A percentile compares a stretch with the other conserved stretches of the same genome.
These are phyloP conservation scores for Salix caprea DNA, from an alignment of 345 rosid genomes.

Conservation along the genomic window DNA sequence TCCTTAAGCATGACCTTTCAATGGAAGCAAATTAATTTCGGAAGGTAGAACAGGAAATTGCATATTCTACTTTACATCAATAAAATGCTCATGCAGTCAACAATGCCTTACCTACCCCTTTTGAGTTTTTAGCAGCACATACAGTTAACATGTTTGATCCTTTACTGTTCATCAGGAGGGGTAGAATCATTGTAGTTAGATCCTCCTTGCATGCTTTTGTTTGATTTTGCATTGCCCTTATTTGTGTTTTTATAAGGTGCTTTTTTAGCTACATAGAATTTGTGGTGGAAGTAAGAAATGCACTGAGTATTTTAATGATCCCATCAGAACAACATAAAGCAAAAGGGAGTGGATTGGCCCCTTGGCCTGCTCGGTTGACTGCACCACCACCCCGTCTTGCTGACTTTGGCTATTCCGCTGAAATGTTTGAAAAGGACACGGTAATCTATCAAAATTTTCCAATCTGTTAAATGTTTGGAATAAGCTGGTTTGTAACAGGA, in stretches of 20 bases:
- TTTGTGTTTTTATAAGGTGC: neutral
- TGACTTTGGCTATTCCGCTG: conserved; percentile 77
- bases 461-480: conserved; percentile 8
- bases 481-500: conserved; percentile 5
- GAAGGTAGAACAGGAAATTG: neutral
- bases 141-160: neutral
- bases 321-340: conserved; percentile 63
- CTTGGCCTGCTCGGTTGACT: conserved; percentile 94
- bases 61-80: neutral
- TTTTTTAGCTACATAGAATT: neutral
- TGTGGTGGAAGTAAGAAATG: neutral
- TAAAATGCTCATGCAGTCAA: neutral
- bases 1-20: neutral
- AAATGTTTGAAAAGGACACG: conserved; percentile 80
- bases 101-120: neutral
- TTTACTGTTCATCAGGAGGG: neutral
- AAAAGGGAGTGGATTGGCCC: conserved; percentile 88
- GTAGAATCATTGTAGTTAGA: neutral
- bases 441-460: conserved; percentile 31
- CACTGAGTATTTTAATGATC: conserved; percentile 14
- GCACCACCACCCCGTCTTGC: conserved; percentile 85
- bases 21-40: neutral
- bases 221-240: neutral
- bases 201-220: neutral
- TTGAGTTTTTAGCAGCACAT: neutral